These are phyloP conservation scores for Calonectria hongkongensis DNA, from an alignment of 2,329 filamentous ascomycete species.

Conservation along the genomic window DNA sequence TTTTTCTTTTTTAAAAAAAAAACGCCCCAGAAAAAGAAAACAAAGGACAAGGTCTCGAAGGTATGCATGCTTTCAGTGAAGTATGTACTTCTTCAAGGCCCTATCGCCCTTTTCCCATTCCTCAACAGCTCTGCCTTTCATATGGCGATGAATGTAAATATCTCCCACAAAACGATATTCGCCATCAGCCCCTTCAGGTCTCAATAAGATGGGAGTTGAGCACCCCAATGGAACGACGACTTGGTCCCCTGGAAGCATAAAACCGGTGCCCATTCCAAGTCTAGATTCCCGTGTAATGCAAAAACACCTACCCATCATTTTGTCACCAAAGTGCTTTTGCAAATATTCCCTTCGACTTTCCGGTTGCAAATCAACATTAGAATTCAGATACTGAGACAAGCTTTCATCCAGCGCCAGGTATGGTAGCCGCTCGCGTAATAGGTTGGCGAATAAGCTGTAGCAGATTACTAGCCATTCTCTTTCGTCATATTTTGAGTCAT, in stretches of 20 bases:
- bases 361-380: not conserved
- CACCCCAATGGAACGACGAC: not conserved
- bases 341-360: not conserved
- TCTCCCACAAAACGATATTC: conserved; percentile 8
- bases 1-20: no score
- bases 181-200: not conserved
- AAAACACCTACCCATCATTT: not conserved
- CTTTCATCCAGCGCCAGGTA: not conserved
- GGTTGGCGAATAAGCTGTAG: not conserved
- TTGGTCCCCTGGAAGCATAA: not conserved
- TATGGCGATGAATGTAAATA: not conserved
- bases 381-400: not conserved
- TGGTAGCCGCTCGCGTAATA: not conserved
- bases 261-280: conserved; percentile 2
- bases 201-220: not conserved
- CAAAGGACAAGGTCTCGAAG: no score
- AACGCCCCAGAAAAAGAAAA: no score
- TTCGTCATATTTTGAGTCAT: not conserved
- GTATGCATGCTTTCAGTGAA: not conserved
- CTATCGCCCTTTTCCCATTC: not conserved
- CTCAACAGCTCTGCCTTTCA: not conserved
- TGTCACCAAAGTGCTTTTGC: not conserved
- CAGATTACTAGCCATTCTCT: not conserved
- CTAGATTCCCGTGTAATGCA: not conserved
- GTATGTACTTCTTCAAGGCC: not conserved